Conservation (phyloP, 495 filamentous ascomycete genomes). For the Neurospora sp. region DNA sequence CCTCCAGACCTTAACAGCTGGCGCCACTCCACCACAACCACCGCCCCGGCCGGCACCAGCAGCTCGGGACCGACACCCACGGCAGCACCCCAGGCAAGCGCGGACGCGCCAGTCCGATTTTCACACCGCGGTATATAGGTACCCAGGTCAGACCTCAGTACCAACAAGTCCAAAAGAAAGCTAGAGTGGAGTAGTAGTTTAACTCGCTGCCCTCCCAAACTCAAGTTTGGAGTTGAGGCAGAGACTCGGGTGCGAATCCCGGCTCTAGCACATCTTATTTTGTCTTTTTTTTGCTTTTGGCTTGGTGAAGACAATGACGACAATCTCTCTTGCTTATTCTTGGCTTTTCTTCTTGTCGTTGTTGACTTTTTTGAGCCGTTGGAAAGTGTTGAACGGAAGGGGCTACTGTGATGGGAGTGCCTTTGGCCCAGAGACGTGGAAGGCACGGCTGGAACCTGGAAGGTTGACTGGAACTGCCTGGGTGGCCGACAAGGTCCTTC, state of each 20-base stretch:
- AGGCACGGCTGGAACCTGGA: neutral
- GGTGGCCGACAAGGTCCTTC: no score
- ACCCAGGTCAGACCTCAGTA: neutral
- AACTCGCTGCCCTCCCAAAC: conserved; percentile 20
- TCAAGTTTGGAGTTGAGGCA: conserved; percentile 1
- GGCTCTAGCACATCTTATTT: conserved; percentile 10
- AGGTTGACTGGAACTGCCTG: neutral
- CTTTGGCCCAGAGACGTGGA: no score
- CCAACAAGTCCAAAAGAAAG: neutral
- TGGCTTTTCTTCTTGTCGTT: accelerated
- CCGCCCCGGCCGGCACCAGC: neutral
- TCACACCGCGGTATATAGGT: neutral
- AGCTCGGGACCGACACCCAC: neutral
- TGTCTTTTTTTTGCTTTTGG: neutral
- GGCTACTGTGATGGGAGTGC: neutral
- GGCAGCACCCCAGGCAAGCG: neutral
- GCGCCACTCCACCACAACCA: neutral
- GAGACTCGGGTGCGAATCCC: conserved; percentile 19
- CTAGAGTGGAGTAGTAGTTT: conserved; percentile 21
- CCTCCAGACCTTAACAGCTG: neutral
- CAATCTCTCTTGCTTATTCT: accelerated
- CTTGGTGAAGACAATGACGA: neutral
- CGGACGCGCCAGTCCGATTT: neutral
- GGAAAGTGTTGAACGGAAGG: neutral
- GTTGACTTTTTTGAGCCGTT: neutral